Evolutionary conservation across 495 filamentous ascomycete species (phyloP).

Genomic region (Talaromyces adpressus): DNA sequence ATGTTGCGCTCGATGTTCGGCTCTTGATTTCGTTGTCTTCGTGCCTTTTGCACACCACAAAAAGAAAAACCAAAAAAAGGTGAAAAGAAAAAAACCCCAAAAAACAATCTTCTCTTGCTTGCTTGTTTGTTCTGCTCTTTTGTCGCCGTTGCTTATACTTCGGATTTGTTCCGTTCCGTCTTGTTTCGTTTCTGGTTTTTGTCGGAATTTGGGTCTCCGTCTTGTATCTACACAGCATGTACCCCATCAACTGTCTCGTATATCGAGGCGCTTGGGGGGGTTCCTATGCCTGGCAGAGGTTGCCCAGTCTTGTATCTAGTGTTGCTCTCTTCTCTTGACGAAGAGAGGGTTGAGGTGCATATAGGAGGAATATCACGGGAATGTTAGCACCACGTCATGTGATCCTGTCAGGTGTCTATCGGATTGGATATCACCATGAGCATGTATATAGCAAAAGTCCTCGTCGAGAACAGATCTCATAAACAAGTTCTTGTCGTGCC

Average conservation of each 20-base stretch:
- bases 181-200: not conserved
- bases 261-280: slow-evolving; percentile 10
- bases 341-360: not conserved
- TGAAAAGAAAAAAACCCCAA: not conserved
- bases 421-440: not conserved
- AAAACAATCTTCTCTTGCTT: not conserved
- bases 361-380: not conserved
- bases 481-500: not conserved
- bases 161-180: not conserved
- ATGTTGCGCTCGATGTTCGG: not conserved
- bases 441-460: not conserved
- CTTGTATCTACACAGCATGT: slow-evolving; percentile 4
- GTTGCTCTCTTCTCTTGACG: not conserved
- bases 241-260: slow-evolving; percentile 9
- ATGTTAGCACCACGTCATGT: not conserved
- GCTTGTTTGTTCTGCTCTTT: not conserved
- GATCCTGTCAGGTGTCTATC: not conserved
- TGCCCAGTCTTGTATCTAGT: not conserved
- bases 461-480: not conserved
- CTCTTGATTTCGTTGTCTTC: not conserved
- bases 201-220: not conserved
- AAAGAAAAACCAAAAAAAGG: not conserved
- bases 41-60: not conserved
- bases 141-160: not conserved
- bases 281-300: not conserved